phyloP scores from a whole-genome alignment of 495 filamentous ascomycete genomes.

The Penicillium mononematosum region DNA sequence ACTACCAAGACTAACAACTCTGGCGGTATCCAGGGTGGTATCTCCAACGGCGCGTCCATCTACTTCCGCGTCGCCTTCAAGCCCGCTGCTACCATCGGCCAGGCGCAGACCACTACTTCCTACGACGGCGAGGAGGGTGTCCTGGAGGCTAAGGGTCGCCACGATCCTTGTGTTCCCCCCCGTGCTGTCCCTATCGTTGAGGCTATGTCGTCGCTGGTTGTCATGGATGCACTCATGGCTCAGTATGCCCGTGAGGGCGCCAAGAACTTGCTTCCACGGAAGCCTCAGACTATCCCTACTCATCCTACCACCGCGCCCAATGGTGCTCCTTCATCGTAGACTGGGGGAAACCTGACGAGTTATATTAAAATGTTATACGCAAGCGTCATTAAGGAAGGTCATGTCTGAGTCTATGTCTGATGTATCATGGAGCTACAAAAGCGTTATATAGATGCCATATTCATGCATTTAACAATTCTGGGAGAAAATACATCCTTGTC shows the following conservation, averaged over 20 bases:
- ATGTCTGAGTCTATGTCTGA: conserved; percentile 1
- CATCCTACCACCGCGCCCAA: conserved; percentile 29
- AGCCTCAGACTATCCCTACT: conserved; percentile 41
- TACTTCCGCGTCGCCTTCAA: conserved; percentile 98
- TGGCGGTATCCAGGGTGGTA: conserved; percentile 94
- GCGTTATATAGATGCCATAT: not conserved
- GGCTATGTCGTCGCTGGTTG: conserved; percentile 85
- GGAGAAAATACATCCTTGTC: not conserved
- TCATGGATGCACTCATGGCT: conserved; percentile 89
- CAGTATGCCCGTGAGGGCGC: conserved; percentile 68
- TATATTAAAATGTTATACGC: conserved; percentile 9
- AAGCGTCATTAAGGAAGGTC: conserved; percentile 6
- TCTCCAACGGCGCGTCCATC: conserved; percentile 90
- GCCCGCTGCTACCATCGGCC: conserved; percentile 90
- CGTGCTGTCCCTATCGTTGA: conserved; percentile 95
- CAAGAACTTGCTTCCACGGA: conserved; percentile 41
- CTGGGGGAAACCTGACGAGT: not conserved
- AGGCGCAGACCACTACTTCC: conserved; percentile 80
- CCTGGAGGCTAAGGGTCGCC: conserved; percentile 89
- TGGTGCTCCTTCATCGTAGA: conserved; percentile 18
- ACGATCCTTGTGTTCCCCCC: conserved; percentile 95
- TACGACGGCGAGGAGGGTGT: conserved; percentile 75
- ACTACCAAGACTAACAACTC: conserved; percentile 95
- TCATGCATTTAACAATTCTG: not conserved
- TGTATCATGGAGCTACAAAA: conserved; percentile 10